Percentiles rank a stretch among this genome's conserved stretches.
Conservation (phyloP, 306 rosid genomes). For the Trichosanthes truncata region DNA sequence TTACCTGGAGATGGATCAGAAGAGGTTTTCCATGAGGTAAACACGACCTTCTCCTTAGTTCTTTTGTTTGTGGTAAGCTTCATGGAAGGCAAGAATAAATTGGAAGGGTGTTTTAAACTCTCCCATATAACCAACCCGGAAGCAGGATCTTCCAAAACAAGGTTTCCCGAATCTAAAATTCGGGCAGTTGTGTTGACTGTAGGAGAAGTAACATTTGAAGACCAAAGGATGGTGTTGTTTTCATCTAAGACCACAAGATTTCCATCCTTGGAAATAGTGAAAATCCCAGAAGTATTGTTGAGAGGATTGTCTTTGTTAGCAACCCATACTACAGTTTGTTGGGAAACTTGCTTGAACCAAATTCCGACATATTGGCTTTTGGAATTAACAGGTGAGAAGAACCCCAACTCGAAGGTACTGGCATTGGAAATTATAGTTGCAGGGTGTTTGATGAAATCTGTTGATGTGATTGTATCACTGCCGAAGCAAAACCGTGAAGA, state of each 20-base stretch:
- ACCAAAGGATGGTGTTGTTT: constrained; percentile 16
- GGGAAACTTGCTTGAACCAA: neutral
- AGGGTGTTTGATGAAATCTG: neutral
- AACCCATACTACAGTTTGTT: constrained; percentile 3
- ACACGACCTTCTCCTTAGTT: neutral
- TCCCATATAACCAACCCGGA: constrained; percentile 21
- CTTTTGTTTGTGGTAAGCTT: neutral
- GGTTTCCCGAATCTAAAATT: constrained; percentile 24
- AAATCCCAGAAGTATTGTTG: constrained; percentile 9
- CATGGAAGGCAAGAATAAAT: constrained; percentile 11
- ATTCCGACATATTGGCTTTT: constrained; percentile 14
- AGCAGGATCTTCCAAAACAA: constrained; percentile 17
- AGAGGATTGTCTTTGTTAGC: constrained; percentile 18
- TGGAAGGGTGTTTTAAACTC: constrained; percentile 25
- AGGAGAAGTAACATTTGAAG: constrained; percentile 22
- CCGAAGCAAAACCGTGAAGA: neutral
- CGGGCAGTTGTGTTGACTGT: constrained; percentile 9
- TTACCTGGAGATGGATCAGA: constrained; percentile 22
- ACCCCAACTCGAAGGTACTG: constrained; percentile 13
- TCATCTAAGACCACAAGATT: constrained; percentile 18
- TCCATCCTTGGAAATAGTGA: constrained; percentile 8
- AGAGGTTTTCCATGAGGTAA: constrained; percentile 21
- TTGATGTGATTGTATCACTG: constrained; percentile 4
- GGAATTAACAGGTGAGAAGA: constrained; percentile 5
- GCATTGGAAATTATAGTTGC: neutral